Conservation (phyloP, 225 moss, liverwort and hornwort genomes). For the Takakia lepidozioides region DNA sequence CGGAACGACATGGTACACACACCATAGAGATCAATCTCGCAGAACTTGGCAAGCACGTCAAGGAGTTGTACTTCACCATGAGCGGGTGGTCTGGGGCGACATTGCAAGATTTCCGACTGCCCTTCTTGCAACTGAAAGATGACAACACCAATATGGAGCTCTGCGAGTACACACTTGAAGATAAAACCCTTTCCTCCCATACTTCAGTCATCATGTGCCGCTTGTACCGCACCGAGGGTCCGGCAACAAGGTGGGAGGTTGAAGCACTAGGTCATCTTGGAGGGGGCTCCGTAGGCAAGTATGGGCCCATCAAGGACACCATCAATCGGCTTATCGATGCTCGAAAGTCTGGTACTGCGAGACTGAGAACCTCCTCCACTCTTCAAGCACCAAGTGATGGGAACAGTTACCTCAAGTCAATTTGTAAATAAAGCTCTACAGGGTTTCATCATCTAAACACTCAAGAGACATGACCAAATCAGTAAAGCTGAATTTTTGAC, state of each 20-base stretch:
- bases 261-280: conserved; percentile 15
- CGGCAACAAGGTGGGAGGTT: conserved; percentile 12
- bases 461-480: too few relatives aligned
- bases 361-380: too few relatives aligned
- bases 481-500: too few relatives aligned
- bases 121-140: conserved; percentile 16
- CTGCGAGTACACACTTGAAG: conserved; percentile 18
- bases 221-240: conserved; percentile 5
- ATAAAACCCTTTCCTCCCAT: conserved; percentile 8
- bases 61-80: conserved; percentile 25
- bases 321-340: too few relatives aligned
- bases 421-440: too few relatives aligned
- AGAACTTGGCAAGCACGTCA: conserved; percentile 5
- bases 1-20: conserved; percentile 9
- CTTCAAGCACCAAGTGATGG: too few relatives aligned
- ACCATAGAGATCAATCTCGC: conserved; percentile 5
- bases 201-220: conserved; percentile 19
- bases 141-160: conserved; percentile 9
- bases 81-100: conserved; percentile 7
- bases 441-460: too few relatives aligned
- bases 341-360: too few relatives aligned
- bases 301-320: conserved; percentile 3
- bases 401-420: too few relatives aligned
- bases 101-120: conserved; percentile 10
- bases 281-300: conserved; percentile 3